Evolutionary conservation across 306 rosid genomes (phyloP).

Genomic region (cucumber (Cucumis sativus)): DNA sequence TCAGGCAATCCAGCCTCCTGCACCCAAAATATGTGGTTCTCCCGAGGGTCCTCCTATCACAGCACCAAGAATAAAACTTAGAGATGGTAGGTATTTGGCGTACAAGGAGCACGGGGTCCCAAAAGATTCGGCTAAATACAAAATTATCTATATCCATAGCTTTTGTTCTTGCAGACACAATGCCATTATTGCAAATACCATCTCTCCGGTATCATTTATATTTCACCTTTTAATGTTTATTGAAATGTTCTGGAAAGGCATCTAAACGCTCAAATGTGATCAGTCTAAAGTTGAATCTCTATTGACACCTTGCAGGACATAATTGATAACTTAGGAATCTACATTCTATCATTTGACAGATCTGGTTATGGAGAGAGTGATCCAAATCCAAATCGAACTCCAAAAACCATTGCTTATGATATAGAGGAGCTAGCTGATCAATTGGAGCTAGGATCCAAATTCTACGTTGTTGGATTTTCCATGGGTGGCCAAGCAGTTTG

Average conservation of each 20-base stretch:
- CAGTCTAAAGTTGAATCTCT: not conserved
- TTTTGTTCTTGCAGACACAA: constrained; percentile 56
- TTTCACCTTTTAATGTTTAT: not conserved
- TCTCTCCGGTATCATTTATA: constrained; percentile 41
- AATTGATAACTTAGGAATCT: constrained; percentile 46
- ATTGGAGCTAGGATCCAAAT: constrained; percentile 58
- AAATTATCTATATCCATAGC: constrained; percentile 52
- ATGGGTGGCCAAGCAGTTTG: constrained; percentile 79
- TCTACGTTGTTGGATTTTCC: constrained; percentile 58
- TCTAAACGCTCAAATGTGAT: not conserved
- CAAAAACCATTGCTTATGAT: constrained; percentile 62
- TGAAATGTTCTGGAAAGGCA: not conserved
- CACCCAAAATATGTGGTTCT: constrained; percentile 66
- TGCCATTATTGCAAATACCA: constrained; percentile 20
- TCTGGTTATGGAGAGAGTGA: constrained; percentile 97
- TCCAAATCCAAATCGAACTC: constrained; percentile 67
- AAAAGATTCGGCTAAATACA: constrained; percentile 51
- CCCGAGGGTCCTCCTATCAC: constrained; percentile 62
- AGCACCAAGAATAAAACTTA: constrained; percentile 58
- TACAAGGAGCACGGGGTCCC: constrained; percentile 71
- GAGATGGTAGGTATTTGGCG: constrained; percentile 84
- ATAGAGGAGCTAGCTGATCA: constrained; percentile 86
- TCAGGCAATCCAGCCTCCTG: constrained; percentile 62
- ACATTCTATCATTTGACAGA: constrained; percentile 61
- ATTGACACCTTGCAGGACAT: constrained; percentile 33